Percentiles rank a stretch among this genome's conserved stretches.
These are phyloP conservation scores for Austropuccinia psidii DNA, from an alignment of 1,284 basidiomycete species.

Conservation along the genomic window DNA sequence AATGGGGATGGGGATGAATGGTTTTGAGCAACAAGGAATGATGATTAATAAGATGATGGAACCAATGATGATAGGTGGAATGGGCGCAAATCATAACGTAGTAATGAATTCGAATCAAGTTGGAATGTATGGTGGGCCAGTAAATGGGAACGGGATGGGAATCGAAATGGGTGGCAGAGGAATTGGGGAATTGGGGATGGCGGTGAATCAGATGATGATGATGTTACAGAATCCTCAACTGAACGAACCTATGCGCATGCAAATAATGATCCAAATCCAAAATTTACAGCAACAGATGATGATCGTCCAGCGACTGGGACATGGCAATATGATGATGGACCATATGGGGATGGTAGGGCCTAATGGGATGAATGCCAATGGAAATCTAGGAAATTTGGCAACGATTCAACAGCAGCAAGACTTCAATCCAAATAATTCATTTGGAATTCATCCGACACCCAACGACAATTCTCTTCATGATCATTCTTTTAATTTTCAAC, in stretches of 20 bases:
- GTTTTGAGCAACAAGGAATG: slow-evolving; percentile 15
- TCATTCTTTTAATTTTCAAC: slow-evolving; percentile 17
- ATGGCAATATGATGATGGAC: slow-evolving; percentile 37
- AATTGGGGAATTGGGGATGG: slow-evolving; percentile 49
- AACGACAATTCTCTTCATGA: not conserved
- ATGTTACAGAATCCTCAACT: slow-evolving; percentile 65
- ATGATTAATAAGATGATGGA: slow-evolving; percentile 27
- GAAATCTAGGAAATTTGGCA: slow-evolving; percentile 35
- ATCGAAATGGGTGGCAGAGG: not conserved
- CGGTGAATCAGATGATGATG: slow-evolving; percentile 63
- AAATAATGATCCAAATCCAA: slow-evolving; percentile 47
- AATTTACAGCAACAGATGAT: slow-evolving; percentile 40
- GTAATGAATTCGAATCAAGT: slow-evolving; percentile 26
- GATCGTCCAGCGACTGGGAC: slow-evolving; percentile 38
- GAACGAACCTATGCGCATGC: slow-evolving; percentile 62
- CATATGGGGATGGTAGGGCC: not conserved
- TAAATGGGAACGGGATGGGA: not conserved
- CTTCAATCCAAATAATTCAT: not conserved
- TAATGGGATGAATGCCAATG: not conserved
- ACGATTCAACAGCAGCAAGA: slow-evolving; percentile 18
- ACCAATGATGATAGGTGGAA: slow-evolving; percentile 15
- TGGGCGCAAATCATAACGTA: slow-evolving; percentile 15
- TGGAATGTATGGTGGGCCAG: slow-evolving; percentile 27
- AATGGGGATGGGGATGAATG: not conserved
- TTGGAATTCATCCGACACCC: not conserved